Evolutionary conservation across 306 rosid genomes (phyloP).

Genomic region (Inga leiocalycina): DNA sequence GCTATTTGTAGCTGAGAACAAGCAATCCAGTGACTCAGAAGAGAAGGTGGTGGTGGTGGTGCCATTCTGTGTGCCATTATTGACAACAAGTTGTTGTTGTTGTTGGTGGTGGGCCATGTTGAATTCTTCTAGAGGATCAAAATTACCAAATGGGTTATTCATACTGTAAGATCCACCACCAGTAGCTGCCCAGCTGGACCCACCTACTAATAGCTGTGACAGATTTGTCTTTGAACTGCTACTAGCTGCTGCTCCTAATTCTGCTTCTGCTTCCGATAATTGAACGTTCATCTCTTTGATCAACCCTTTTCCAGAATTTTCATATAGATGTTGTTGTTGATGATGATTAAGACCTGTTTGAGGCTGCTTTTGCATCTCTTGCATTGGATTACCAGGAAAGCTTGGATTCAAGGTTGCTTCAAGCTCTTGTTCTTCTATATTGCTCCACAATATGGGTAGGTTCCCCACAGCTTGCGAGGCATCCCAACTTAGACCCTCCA

Average conservation of each 20-base stretch:
- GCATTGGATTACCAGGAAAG: constrained; percentile 39
- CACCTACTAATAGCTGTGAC: constrained; percentile 35
- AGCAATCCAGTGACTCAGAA: constrained; percentile 50
- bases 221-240: constrained; percentile 30
- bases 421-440: constrained; percentile 51
- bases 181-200: constrained; percentile 31
- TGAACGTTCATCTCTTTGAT: constrained; percentile 28
- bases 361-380: constrained; percentile 41
- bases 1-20: constrained; percentile 41
- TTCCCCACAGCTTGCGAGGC: constrained; percentile 47
- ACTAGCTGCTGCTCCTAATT: background rate
- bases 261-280: constrained; percentile 5
- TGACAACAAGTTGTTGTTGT: constrained; percentile 34
- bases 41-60: constrained; percentile 30
- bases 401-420: constrained; percentile 50
- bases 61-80: constrained; percentile 30
- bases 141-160: constrained; percentile 32
- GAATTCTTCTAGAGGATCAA: constrained; percentile 38
- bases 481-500: constrained; percentile 78
- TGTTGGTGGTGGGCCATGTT: constrained; percentile 49
- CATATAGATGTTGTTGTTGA: constrained; percentile 18
- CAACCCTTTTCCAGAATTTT: constrained; percentile 28
- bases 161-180: constrained; percentile 24
- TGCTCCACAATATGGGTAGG: constrained; percentile 54
- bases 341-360: constrained; percentile 7